Evolutionary conservation across 140 eudicot genomes (phyloP).

Genomic region (Stevia rebaudiana): DNA sequence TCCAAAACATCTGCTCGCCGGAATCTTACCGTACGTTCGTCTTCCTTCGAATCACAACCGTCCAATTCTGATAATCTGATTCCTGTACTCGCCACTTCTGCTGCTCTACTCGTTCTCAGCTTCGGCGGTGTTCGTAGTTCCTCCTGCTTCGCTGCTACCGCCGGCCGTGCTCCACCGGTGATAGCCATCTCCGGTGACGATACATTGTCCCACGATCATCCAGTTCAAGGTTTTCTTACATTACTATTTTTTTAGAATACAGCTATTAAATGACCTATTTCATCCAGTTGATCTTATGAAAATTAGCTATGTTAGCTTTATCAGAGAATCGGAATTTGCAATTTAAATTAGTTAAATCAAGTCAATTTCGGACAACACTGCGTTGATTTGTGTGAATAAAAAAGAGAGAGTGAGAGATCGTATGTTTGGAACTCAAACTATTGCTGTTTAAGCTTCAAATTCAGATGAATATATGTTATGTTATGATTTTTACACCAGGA

Average conservation of each 20-base stretch:
- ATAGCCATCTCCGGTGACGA: constrained; percentile 10
- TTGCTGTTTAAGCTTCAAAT: background rate
- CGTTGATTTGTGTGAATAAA: background rate
- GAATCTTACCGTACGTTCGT: constrained; percentile 20
- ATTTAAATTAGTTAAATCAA: background rate
- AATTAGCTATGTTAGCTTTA: background rate
- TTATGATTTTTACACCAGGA: background rate
- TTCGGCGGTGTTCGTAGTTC: constrained; percentile 33
- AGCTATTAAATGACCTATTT: constrained; percentile 15
- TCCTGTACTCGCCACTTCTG: constrained; percentile 32
- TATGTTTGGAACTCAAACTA: background rate
- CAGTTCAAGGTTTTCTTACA: constrained; percentile 32
- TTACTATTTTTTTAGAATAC: background rate
- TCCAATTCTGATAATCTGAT: constrained; percentile 19
- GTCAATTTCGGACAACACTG: background rate
- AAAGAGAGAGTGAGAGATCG: background rate
- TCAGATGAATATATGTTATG: background rate
- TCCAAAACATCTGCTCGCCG: constrained; percentile 5
- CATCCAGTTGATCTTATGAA: constrained; percentile 1
- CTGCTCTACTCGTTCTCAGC: constrained; percentile 32
- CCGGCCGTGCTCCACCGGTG: constrained; percentile 26
- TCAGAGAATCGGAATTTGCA: background rate
- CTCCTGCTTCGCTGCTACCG: constrained; percentile 32
- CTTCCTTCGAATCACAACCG: constrained; percentile 12
- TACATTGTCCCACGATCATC: constrained; percentile 15